Base-by-base conservation (phyloP, 371 early-diverging fungal genomes). In the Basidiobolus meristosporus region DNA sequence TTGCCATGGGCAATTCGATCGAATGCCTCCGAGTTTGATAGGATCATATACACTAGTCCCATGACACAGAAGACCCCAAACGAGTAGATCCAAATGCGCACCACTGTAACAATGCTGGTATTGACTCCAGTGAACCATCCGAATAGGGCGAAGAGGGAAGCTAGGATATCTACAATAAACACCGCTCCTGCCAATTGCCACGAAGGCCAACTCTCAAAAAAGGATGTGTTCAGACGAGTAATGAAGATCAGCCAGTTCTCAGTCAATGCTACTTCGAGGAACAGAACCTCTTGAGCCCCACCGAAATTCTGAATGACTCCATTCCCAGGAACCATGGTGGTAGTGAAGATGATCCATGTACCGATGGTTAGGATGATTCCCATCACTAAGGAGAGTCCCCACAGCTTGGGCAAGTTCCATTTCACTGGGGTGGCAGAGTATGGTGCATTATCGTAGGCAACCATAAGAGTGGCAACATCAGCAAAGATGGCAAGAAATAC, bases 191-290 rank as follows among this genome's bases (percentile, higher is more conserved):
- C 42, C 20, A 56, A 46, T 30, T 56, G 56, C 54, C 53, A 53
- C 11, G 41, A 39, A 5, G 56, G 56, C 20, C 26, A 20, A 12
- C 40, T 31, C 14, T 37, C 47, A 15, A 37, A 30, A 31, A 29
- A 18, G 2, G 34, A 14, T n/a, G 23, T 33, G 15, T 42, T 28
- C 11, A 22, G 30, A 11, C 56, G 45, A 7, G 56, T 53, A 36
- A 48, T 50, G 45, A 56, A 52, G 31, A 56, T 53, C 11, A 52
- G 41, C 56, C 56, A 56, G 37, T 46, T 50, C 36, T 56, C 45
- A 12, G 56, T 50, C n/a, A 56, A 38, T 7, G 56, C 42, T 23
- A 56, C 42, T 35, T 56, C 50, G 15, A 52, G 41, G 41, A 49
- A 56, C 21, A 56, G 22, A n/a, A 26, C 26, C 9, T 26, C 26